Percentiles rank a stretch among this genome's conserved stretches.
Conservation (phyloP, 2,329 filamentous ascomycete species). For the Aspergillus spinulosporus region DNA sequence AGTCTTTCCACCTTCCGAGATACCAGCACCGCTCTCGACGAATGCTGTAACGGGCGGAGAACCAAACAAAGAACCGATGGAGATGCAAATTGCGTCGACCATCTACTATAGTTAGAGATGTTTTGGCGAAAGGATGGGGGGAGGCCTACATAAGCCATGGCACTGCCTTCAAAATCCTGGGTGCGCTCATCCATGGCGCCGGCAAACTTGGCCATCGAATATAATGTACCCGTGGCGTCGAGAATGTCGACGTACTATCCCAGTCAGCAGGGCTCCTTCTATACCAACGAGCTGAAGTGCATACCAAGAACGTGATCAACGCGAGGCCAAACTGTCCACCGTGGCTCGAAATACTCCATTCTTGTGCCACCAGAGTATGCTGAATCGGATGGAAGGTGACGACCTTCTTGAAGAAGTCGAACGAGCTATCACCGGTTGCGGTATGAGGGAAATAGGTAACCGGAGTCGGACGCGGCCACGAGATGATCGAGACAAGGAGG, state of each 20-base stretch:
- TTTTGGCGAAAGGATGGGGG: background rate
- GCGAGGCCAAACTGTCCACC: conserved; percentile 78
- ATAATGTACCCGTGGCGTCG: conserved; percentile 81
- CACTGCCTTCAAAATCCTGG: conserved; percentile 83
- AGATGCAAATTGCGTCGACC: conserved; percentile 77
- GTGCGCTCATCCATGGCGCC: conserved; percentile 77
- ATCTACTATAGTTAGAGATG: conserved; percentile 41
- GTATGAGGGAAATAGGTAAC: conserved; percentile 83
- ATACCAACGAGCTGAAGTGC: background rate
- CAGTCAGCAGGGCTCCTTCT: background rate
- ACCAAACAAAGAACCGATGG: conserved; percentile 76
- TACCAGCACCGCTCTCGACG: conserved; percentile 85
- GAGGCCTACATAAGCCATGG: conserved; percentile 66
- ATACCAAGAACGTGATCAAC: conserved; percentile 74
- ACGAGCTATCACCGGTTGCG: conserved; percentile 64
- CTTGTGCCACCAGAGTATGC: conserved; percentile 67
- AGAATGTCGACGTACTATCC: conserved; percentile 77
- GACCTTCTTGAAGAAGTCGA: conserved; percentile 86
- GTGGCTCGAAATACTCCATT: conserved; percentile 70
- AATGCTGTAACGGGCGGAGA: conserved; percentile 81
- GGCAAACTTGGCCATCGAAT: conserved; percentile 85
- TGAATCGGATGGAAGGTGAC: conserved; percentile 79
- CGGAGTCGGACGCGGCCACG: conserved; percentile 74
- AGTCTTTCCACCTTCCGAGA: conserved; percentile 82
- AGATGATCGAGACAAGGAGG: conserved; percentile 80